Evolutionary conservation across 2,329 filamentous ascomycete genomes (phyloP), one percentile per base, ranked within the genome.

Genomic region (Exserohilum turcica): DNA sequence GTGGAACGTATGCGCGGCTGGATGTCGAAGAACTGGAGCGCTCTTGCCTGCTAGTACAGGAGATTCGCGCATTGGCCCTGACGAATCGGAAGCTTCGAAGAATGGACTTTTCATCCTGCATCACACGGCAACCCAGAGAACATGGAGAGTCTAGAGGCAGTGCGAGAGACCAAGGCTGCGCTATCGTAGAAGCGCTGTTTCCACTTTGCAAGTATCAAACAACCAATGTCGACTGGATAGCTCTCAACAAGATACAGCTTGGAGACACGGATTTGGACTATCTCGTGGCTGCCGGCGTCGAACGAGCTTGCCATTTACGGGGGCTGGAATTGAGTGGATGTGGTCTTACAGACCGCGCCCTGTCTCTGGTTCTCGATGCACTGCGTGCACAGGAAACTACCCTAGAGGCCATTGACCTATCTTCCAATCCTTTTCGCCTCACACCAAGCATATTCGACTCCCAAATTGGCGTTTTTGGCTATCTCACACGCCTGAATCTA

Each of bases 161-260:
- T 48, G 78, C 79, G 13, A 80, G 81, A 60, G 86, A 88, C 64
- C 79, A 83, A 5, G 87, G 87, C 1, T 89, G 86, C 65, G 87
- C 86, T 35, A 86, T 90, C 43, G 84, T 87, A 15, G 86, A 88
- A 67, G 87, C 86, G 2, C 77, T 90, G 5, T 86, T 88, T 61
- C 86, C 87, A 1, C 76, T 90, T 5, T 89, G 86, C 72, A 84
- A 84, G 57, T 82, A 84, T 56, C 83, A 87, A 61, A 79, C 86
- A 19, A 90, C 87, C 0, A 87, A 86, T 62, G 84, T 90, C 15
- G 85, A 88, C 67, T 90, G 87, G 87, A 82, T 90, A 47, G 80
- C 84, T 18, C 73, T 90, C 53, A 89, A 85, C 55, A 86, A 86
- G 10, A 87, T 90, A 56, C 81, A 84, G 54, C 80, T 90, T n/a